Percentiles rank a stretch among this genome's conserved stretches.
Evolutionary conservation across 2,329 filamentous ascomycete genomes (phyloP).

Genomic region (Emmonsiellopsis sp.): DNA sequence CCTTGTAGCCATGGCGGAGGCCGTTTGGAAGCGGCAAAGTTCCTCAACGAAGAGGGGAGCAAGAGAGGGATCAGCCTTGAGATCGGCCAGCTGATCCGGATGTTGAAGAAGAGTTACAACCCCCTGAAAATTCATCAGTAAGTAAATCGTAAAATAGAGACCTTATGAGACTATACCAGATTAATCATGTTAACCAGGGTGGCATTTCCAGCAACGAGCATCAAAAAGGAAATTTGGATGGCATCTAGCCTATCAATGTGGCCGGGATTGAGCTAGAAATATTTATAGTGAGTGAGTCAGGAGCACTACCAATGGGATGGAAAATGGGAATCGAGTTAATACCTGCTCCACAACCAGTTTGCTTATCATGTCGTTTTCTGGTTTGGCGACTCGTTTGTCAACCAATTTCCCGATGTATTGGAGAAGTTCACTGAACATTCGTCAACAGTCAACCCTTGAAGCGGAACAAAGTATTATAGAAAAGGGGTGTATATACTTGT

Average conservation of each 20-base stretch:
- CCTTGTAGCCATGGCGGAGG: conserved; percentile 40
- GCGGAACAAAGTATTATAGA: not conserved
- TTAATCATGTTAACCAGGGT: conserved; percentile 46
- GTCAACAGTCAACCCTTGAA: not conserved
- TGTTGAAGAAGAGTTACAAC: conserved; percentile 38
- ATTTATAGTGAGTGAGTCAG: not conserved
- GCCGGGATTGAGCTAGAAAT: conserved; percentile 18
- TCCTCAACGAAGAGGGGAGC: conserved; percentile 38
- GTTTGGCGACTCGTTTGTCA: conserved; percentile 30
- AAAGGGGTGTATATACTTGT: conserved; percentile 23
- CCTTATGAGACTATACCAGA: conserved; percentile 21
- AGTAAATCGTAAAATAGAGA: not conserved
- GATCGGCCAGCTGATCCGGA: conserved; percentile 33
- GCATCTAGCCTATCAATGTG: conserved; percentile 21
- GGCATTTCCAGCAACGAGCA: conserved; percentile 45
- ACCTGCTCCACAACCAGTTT: conserved; percentile 23
- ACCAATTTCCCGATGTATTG: conserved; percentile 38
- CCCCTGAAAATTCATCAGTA: conserved; percentile 24
- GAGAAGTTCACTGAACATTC: conserved; percentile 30
- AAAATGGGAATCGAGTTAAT: not conserved
- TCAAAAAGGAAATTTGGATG: conserved; percentile 42
- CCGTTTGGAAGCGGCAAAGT: conserved; percentile 42
- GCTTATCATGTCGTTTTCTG: conserved; percentile 40
- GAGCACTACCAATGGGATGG: not conserved
- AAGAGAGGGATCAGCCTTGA: conserved; percentile 33